These are phyloP conservation scores for Anisodus acutangulus DNA, from an alignment of 257 asterid species.

Conservation along the genomic window DNA sequence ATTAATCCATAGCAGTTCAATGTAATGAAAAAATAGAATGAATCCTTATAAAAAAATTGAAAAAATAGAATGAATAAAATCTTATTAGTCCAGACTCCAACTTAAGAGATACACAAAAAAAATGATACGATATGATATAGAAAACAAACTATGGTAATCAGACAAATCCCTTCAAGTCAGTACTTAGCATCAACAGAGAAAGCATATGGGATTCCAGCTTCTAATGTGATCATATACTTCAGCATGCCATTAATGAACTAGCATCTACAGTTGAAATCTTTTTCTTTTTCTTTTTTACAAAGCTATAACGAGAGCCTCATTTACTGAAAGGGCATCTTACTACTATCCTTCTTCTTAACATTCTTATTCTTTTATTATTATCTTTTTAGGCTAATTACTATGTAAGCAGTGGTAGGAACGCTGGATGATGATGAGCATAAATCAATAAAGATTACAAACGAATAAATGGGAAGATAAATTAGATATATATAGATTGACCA, in stretches of 20 bases:
- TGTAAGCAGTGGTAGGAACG: not conserved
- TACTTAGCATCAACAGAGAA: not conserved
- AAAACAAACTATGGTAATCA: constrained; percentile 5
- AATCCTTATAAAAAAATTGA: not conserved
- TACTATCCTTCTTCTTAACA: not conserved
- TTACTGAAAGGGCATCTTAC: not conserved
- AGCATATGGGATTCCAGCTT: not conserved
- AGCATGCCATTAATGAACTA: constrained; percentile 7
- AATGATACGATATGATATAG: not conserved
- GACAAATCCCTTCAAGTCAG: constrained; percentile 24
- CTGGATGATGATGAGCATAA: constrained; percentile 2
- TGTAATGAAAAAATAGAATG: constrained; percentile 11
- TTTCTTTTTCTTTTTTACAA: not conserved
- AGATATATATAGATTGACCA: not conserved
- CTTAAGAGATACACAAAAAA: constrained; percentile 10
- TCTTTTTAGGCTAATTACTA: not conserved
- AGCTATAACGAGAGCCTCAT: constrained; percentile 13
- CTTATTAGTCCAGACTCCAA: constrained; percentile 15
- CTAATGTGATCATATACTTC: constrained; percentile 17
- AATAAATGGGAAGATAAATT: not conserved
- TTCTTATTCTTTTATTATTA: not conserved
- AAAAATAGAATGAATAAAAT: not conserved
- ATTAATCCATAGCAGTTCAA: constrained; percentile 1
- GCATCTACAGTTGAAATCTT: constrained; percentile 14
- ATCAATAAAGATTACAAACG: not conserved